Conservation (phyloP, 2,329 filamentous ascomycete genomes). For the Penicillium sp. region DNA sequence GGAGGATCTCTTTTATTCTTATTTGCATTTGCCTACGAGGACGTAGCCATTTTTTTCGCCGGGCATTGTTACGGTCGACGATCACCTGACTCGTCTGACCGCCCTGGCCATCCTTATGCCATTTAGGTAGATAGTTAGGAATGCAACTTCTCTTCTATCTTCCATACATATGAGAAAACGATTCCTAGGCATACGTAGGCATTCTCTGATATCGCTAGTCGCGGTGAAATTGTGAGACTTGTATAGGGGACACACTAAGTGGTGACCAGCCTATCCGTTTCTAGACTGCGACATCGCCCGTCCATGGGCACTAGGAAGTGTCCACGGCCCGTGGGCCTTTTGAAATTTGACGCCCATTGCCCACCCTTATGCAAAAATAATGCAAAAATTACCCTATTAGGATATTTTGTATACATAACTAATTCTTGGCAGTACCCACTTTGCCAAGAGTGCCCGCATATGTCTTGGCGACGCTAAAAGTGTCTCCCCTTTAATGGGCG, state of each 20-base stretch:
- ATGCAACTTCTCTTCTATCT: too few relatives aligned
- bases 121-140: too few relatives aligned
- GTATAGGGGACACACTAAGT: not conserved
- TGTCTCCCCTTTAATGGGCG: too few relatives aligned
- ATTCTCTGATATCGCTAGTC: not conserved
- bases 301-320: not conserved
- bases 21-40: too few relatives aligned
- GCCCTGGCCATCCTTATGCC: too few relatives aligned
- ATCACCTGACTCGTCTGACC: too few relatives aligned
- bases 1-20: too few relatives aligned
- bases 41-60: too few relatives aligned
- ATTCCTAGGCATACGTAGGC: not conserved
- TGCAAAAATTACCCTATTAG: not conserved
- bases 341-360: not conserved
- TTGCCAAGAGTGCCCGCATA: too few relatives aligned
- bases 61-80: too few relatives aligned
- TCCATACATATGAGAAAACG: not conserved
- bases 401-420: not conserved
- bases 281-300: not conserved
- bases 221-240: not conserved
- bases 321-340: not conserved
- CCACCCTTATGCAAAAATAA: not conserved
- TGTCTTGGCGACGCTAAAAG: too few relatives aligned
- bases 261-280: not conserved
- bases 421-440: not conserved